A percentile compares a stretch with the other conserved stretches of the same genome.
Evolutionary conservation across 106 monocot genomes (phyloP).

Genomic region (Dendrobium catenatum): DNA sequence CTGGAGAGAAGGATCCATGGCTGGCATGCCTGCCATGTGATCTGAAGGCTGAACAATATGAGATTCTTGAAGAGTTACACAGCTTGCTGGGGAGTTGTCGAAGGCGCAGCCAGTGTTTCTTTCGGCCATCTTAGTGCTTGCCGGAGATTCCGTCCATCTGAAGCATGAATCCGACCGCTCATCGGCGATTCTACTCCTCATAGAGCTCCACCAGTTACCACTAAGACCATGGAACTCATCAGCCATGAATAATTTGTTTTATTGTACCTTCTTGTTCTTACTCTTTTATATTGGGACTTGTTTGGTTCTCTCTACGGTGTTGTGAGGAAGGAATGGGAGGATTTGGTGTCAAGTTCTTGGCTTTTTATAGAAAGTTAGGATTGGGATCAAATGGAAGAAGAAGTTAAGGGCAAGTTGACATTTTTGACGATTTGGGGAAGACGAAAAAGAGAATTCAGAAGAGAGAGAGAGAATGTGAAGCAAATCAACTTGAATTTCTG

Average conservation of each 20-base stretch:
- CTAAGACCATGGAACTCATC: neutral
- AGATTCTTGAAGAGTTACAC: neutral
- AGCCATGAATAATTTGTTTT: neutral
- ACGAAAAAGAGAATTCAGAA: neutral
- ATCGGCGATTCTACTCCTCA: neutral
- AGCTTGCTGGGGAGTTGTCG: neutral
- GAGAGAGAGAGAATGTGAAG: neutral
- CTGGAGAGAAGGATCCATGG: neutral
- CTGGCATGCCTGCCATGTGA: neutral
- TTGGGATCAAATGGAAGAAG: neutral
- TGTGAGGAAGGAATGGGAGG: neutral
- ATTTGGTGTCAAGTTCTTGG: neutral
- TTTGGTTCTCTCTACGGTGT: neutral
- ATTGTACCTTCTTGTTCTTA: neutral
- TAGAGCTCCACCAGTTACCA: neutral
- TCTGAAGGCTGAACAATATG: neutral
- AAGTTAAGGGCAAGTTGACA: neutral
- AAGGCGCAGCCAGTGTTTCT: neutral
- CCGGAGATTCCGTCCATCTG: neutral
- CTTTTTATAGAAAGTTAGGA: neutral
- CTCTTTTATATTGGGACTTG: neutral
- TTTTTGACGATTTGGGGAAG: neutral
- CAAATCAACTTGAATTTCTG: neutral
- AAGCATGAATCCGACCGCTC: neutral
- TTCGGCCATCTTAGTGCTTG: neutral